Percentiles rank a stretch among this genome's conserved stretches.
These are phyloP conservation scores for Tricholoma hemisulphureum DNA, from an alignment of 768 basidiomycete species.

Conservation along the genomic window DNA sequence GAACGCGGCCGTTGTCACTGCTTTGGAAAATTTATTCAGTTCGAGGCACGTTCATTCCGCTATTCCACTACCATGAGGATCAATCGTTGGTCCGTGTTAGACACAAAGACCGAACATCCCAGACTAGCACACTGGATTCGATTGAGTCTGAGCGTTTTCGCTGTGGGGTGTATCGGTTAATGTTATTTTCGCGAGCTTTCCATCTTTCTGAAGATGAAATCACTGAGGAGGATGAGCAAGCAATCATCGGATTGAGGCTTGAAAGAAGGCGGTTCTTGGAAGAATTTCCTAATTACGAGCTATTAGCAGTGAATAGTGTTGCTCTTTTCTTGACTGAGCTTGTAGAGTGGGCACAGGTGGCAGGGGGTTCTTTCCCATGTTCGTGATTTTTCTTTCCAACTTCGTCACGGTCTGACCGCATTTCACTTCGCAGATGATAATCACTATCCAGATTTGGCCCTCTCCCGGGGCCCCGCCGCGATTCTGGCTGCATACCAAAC, in stretches of 20 bases:
- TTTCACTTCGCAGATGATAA: background rate
- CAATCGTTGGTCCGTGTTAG: slow-evolving; percentile 6
- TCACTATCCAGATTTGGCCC: background rate
- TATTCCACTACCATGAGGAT: background rate
- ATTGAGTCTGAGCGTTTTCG: slow-evolving; percentile 23
- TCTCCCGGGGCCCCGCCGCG: slow-evolving; percentile 6
- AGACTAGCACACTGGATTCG: slow-evolving; percentile 16
- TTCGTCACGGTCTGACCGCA: background rate
- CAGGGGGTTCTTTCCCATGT: background rate
- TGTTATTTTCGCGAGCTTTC: slow-evolving; percentile 14
- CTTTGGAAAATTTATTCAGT: slow-evolving; percentile 24
- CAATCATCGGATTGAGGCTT: background rate
- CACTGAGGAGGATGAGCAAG: background rate
- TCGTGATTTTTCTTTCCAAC: background rate
- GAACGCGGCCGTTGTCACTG: slow-evolving; percentile 4
- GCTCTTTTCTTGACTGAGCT: slow-evolving; percentile 6
- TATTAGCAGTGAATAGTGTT: slow-evolving; percentile 13
- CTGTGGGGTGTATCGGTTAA: slow-evolving; percentile 20
- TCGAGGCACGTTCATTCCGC: slow-evolving; percentile 14
- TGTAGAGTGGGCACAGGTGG: background rate
- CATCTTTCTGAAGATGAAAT: slow-evolving; percentile 2
- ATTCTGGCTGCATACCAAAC: slow-evolving; percentile 13
- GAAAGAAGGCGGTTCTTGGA: slow-evolving; percentile 6
- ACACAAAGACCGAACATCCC: slow-evolving; percentile 21
- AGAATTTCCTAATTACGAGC: slow-evolving; percentile 10